Percentiles rank a stretch among this genome's conserved stretches.
Evolutionary conservation across 257 asterid species (phyloP).

Genomic region (Nicotiana obtusifolia): DNA sequence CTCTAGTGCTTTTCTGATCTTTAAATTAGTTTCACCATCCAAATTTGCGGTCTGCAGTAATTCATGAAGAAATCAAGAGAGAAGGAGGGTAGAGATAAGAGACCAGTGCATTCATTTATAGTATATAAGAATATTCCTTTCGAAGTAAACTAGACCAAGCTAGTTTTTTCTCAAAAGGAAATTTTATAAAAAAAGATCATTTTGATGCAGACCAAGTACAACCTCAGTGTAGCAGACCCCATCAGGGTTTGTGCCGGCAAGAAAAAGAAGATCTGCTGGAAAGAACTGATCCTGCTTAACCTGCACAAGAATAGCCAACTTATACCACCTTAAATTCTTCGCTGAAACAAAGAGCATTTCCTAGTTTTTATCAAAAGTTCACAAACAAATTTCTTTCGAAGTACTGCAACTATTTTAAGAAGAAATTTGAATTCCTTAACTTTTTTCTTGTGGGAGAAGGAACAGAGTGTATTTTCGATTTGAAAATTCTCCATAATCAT

Average conservation of each 20-base stretch:
- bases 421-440: not conserved
- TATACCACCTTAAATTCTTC: not conserved
- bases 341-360: not conserved
- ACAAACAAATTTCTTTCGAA: not conserved
- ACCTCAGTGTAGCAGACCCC: constrained; percentile 98
- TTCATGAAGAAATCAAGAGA: constrained; percentile 11
- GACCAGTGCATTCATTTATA: not conserved
- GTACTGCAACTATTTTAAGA: not conserved
- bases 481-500: not conserved
- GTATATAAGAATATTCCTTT: constrained; percentile 7
- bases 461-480: not conserved
- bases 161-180: constrained; percentile 3
- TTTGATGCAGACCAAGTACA: constrained; percentile 26
- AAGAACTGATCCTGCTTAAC: constrained; percentile 92
- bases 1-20: constrained; percentile 94
- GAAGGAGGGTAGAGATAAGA: constrained; percentile 8
- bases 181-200: constrained; percentile 8
- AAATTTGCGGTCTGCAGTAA: constrained; percentile 86
- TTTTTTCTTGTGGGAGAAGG: not conserved
- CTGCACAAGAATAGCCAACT: constrained; percentile 34
- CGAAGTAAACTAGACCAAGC: not conserved
- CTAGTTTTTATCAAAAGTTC: not conserved
- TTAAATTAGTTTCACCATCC: constrained; percentile 99
- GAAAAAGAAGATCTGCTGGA: constrained; percentile 92
- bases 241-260: constrained; percentile 93